Conservation (phyloP, 2,329 filamentous ascomycete species). For the Fusarium secorum region DNA sequence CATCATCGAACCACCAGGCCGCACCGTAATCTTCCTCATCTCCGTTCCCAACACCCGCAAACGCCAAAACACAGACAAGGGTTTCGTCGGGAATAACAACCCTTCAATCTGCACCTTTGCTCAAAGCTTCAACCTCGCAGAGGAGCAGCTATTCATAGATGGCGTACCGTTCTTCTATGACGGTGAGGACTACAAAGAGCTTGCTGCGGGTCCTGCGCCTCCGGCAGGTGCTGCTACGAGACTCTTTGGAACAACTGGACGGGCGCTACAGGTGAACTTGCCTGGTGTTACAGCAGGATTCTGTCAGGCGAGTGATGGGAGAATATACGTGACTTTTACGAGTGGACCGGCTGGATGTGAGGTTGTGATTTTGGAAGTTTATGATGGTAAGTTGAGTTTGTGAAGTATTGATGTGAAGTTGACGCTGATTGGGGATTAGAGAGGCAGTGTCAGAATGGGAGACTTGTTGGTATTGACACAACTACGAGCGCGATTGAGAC, state of each 20-base stretch:
- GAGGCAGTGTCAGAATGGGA: not conserved
- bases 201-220: not conserved
- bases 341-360: not conserved
- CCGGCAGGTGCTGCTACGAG: not conserved
- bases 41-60: not conserved
- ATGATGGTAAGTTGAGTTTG: not conserved
- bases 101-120: not conserved
- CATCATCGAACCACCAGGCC: not conserved
- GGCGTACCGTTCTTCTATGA: not conserved
- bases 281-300: not conserved
- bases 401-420: too few relatives aligned
- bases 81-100: not conserved
- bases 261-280: not conserved
- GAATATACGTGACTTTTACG: not conserved
- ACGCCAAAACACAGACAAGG: not conserved
- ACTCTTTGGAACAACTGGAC: not conserved
- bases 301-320: not conserved
- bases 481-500: not conserved
- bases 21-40: not conserved
- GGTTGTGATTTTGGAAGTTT: not conserved
- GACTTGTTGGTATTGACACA: not conserved
- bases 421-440: not conserved
- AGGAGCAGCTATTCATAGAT: not conserved
- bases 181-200: not conserved
- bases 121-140: not conserved